Conservation (phyloP, 495 filamentous ascomycete genomes). For the Neurospora discreta region DNA sequence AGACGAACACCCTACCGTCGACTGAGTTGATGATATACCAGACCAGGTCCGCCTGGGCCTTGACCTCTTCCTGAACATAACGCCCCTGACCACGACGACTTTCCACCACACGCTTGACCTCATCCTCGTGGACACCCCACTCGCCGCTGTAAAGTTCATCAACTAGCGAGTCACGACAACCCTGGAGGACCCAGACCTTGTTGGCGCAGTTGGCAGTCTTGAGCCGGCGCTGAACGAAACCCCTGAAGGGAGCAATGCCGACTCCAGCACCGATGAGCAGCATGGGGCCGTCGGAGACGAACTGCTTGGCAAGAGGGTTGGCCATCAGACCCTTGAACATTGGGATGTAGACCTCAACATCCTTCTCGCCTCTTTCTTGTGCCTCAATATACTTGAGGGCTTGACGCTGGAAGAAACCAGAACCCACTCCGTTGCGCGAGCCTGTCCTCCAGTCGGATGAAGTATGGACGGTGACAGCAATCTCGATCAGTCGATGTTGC, state of each 20-base stretch:
- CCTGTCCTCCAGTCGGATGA: slow-evolving; percentile 66
- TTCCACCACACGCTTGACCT: slow-evolving; percentile 90
- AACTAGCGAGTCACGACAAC: slow-evolving; percentile 81
- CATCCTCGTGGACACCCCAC: slow-evolving; percentile 85
- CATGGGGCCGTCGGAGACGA: slow-evolving; percentile 89
- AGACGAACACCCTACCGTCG: slow-evolving; percentile 91
- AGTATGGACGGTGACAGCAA: slow-evolving; percentile 90
- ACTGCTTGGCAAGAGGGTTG: slow-evolving; percentile 84
- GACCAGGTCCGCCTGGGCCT: slow-evolving; percentile 81
- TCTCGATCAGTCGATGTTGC: slow-evolving; percentile 76
- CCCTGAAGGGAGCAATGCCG: slow-evolving; percentile 91
- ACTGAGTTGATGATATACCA: slow-evolving; percentile 93
- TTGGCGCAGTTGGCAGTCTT: slow-evolving; percentile 96
- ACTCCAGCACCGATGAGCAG: slow-evolving; percentile 93
- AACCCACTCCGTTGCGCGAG: slow-evolving; percentile 57
- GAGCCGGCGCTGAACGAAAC: slow-evolving; percentile 89
- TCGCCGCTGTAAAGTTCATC: slow-evolving; percentile 95
- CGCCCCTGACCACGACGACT: slow-evolving; percentile 64
- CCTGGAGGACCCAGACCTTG: slow-evolving; percentile 98
- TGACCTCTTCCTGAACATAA: slow-evolving; percentile 82
- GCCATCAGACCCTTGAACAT: slow-evolving; percentile 99
- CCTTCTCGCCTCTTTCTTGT: slow-evolving; percentile 42
- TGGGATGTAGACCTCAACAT: slow-evolving; percentile 60
- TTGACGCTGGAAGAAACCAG: slow-evolving; percentile 77
- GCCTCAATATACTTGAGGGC: slow-evolving; percentile 58